A percentile compares a stretch with the other conserved stretches of the same genome.
These are phyloP conservation scores for Penicillium roqueforti DNA, from an alignment of 495 filamentous ascomycete species.

Conservation along the genomic window DNA sequence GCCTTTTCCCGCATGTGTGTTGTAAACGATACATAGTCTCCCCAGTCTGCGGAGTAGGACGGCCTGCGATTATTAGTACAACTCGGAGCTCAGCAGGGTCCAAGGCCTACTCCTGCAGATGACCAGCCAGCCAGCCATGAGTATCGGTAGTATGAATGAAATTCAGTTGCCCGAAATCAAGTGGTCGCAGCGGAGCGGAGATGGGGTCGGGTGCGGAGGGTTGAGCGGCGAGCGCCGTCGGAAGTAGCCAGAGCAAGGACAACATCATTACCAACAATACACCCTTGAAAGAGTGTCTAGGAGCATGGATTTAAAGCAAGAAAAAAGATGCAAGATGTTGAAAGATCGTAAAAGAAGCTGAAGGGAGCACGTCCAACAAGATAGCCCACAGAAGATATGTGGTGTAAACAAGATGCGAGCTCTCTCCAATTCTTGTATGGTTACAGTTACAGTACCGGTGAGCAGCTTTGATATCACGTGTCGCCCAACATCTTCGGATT, in stretches of 20 bases:
- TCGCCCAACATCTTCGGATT: slow-evolving; percentile 40
- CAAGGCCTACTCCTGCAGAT: slow-evolving; percentile 72
- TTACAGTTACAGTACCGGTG: slow-evolving; percentile 37
- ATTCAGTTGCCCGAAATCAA: slow-evolving; percentile 89
- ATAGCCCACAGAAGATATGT: slow-evolving; percentile 1
- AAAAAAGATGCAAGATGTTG: not conserved
- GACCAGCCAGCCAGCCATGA: slow-evolving; percentile 93
- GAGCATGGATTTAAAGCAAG: not conserved
- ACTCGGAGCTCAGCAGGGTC: slow-evolving; percentile 10
- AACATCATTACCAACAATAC: slow-evolving; percentile 11
- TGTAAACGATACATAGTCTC: slow-evolving; percentile 94
- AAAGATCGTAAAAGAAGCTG: not conserved
- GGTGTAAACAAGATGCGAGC: not conserved
- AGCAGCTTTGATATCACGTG: slow-evolving; percentile 35
- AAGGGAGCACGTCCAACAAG: too few species aligned
- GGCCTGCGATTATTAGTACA: slow-evolving; percentile 48
- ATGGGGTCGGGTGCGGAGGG: slow-evolving; percentile 77
- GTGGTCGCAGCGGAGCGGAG: slow-evolving; percentile 71
- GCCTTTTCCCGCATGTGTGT: slow-evolving; percentile 73
- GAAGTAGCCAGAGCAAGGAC: slow-evolving; percentile 22
- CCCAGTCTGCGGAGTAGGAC: slow-evolving; percentile 93
- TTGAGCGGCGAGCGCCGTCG: slow-evolving; percentile 55
- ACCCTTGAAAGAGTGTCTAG: not conserved
- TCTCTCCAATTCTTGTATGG: slow-evolving; percentile 4
- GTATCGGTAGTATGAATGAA: slow-evolving; percentile 93